Percentiles rank a stretch among this genome's conserved stretches.
These are phyloP conservation scores for Vitis cinerea DNA, from an alignment of 164 flowering plant species.

Conservation along the genomic window DNA sequence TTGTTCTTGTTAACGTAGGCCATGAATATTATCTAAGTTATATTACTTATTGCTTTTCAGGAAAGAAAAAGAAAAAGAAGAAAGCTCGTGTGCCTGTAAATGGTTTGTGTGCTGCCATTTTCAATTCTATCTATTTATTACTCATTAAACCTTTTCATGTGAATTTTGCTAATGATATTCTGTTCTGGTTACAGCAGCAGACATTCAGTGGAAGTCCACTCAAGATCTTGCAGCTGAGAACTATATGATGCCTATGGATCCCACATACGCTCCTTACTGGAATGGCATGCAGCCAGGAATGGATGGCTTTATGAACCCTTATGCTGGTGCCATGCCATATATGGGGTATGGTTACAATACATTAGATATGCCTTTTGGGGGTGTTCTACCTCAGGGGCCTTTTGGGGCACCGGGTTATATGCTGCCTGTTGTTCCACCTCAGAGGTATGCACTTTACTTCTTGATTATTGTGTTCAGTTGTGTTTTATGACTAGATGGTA, in stretches of 20 bases:
- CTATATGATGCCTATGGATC: conserved; percentile 69
- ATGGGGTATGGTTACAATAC: conserved; percentile 64
- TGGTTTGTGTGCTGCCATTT: conserved; percentile 40
- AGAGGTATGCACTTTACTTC: conserved; percentile 36
- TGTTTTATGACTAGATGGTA: not conserved
- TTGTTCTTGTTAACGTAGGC: not conserved
- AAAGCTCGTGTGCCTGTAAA: conserved; percentile 57
- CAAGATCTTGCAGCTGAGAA: conserved; percentile 65
- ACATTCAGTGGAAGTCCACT: conserved; percentile 63
- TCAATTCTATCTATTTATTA: not conserved
- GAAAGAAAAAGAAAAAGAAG: conserved; percentile 91
- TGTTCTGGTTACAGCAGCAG: conserved; percentile 34
- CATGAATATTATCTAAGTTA: not conserved
- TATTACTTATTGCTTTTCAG: conserved; percentile 35
- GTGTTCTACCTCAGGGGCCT: conserved; percentile 66
- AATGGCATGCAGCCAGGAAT: conserved; percentile 71
- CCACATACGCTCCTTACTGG: conserved; percentile 72
- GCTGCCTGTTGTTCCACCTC: conserved; percentile 60
- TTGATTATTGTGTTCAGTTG: not conserved
- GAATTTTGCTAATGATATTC: conserved; percentile 1
- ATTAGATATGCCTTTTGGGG: conserved; percentile 57
- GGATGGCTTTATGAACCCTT: conserved; percentile 61
- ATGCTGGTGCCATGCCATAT: conserved; percentile 59
- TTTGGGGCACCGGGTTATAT: conserved; percentile 57
- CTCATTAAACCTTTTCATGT: not conserved